Conservation (phyloP, 306 rosid genomes). For the Psophocarpus tetragonolobus region DNA sequence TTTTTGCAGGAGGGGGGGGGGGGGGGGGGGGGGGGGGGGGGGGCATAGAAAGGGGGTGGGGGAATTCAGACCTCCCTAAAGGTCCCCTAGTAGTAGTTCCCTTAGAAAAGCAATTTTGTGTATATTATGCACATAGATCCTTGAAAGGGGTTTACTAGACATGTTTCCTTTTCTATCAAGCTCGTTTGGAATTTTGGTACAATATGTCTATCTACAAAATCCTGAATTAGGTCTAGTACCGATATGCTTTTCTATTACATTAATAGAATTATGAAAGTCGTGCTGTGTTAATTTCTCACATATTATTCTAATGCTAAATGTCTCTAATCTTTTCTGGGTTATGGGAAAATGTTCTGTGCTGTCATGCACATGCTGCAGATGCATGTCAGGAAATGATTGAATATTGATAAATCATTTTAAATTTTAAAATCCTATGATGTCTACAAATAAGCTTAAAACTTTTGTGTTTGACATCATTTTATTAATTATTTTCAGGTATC, state of each 20-base stretch:
- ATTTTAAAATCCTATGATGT: constrained; percentile 14
- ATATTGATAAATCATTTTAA: constrained; percentile 7
- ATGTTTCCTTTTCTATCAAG: constrained; percentile 7
- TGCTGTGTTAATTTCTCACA: neutral
- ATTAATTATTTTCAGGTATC: constrained; percentile 57
- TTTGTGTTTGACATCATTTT: constrained; percentile 16
- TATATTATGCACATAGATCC: neutral
- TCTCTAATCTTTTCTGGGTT: neutral
- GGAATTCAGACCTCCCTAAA: neutral
- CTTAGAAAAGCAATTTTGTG: neutral
- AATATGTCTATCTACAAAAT: neutral
- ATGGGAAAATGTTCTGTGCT: neutral
- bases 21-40: neutral
- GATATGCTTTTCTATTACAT: constrained; percentile 20
- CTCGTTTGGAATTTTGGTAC: neutral
- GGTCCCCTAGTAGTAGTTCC: neutral
- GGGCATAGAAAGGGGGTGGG: neutral
- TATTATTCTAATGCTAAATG: neutral
- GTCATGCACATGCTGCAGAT: neutral
- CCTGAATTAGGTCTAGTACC: neutral
- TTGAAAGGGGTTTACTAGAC: neutral
- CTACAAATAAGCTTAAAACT: constrained; percentile 21
- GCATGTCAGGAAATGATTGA: neutral
- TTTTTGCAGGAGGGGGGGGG: neutral
- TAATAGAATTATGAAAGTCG: neutral